Base-by-base conservation (phyloP, 108 stramenopile genomes). In the Cylindrotheca closterium region DNA sequence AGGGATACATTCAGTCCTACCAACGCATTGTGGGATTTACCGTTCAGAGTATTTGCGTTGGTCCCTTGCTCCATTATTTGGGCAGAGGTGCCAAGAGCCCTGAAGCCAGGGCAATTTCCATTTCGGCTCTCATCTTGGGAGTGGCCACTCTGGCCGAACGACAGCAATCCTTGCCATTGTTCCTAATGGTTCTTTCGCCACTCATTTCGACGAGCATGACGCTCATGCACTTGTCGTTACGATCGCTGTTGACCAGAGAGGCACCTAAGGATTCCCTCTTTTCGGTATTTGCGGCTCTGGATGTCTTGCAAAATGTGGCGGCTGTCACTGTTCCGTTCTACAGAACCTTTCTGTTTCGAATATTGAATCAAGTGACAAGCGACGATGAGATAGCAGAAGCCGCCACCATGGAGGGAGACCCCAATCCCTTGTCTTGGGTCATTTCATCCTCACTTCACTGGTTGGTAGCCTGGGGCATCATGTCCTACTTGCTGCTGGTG, bases 251-350 rank as follows among this genome's bases (percentile, higher is more conserved):
- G 26, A 87, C 89, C 22, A 79, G 77, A 58, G 77, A 78, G 23
- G 70, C 86, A 19, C 89, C 86, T 12, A 58, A 66, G 47, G 83
- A 87, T 7, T 81, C 84, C 31, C 61, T 91, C 3, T 85, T 87
- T 37, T 91, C 89, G 23, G 81, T 91, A 0, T 71, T 91, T 60
- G 89, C 89, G 18, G 89, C 82, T 30, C 47, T 91, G 46, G 89
- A 91, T 68, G 82, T 87, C 1, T 59, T 91, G 52, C 80, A 79
- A 67, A 91, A 91, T 65, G 82, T 79, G 0, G 74, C 82, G 4
- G 75, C 84, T 1, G 84, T 91, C 2, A 75, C 86, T 12, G 89
- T 91, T 25, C 89, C 89, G 0, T 91, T 91, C 52, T 91, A 91
- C 72, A 67, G 89, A 47, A 85, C 89, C 4, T 29, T 82, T 56